phyloP scores from a whole-genome alignment of 768 basidiomycete species.

The Tulasnella sp. region DNA sequence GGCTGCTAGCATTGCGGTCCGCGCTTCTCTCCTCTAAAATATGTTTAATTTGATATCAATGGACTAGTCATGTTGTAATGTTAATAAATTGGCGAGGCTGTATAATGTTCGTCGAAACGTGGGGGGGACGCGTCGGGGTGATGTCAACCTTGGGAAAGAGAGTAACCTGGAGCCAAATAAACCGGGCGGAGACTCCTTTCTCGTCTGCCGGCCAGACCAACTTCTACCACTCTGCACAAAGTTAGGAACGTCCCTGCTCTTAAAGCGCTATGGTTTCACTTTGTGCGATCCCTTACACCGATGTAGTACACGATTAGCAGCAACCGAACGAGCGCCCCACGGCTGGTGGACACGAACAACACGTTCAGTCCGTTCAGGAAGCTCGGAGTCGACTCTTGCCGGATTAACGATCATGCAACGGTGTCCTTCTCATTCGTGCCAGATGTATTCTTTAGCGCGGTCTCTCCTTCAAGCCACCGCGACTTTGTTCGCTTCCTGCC shows the following conservation, averaged over 20 bases:
- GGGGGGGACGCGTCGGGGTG: no score
- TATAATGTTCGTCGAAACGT: no score
- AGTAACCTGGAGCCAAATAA: no score
- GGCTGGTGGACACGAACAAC: not conserved
- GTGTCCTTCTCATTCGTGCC: not conserved
- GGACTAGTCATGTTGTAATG: no score
- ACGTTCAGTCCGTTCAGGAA: not conserved
- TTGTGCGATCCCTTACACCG: not conserved
- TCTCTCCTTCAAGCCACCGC: not conserved
- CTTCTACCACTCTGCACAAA: no score
- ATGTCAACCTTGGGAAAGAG: no score
- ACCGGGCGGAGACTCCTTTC: no score
- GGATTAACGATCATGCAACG: not conserved
- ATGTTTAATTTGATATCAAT: no score
- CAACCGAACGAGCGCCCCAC: not conserved
- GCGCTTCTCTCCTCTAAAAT: no score
- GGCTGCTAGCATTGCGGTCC: no score
- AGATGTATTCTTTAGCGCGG: not conserved
- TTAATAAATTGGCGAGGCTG: no score
- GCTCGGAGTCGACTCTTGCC: not conserved
- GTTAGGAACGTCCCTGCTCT: not conserved
- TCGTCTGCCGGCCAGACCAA: no score
- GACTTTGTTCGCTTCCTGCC: not conserved
- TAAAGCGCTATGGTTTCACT: not conserved
- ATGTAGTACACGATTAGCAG: not conserved